phyloP scores from a whole-genome alignment of 2,329 filamentous ascomycete genomes.

The Pseudogymnoascus sp. region DNA sequence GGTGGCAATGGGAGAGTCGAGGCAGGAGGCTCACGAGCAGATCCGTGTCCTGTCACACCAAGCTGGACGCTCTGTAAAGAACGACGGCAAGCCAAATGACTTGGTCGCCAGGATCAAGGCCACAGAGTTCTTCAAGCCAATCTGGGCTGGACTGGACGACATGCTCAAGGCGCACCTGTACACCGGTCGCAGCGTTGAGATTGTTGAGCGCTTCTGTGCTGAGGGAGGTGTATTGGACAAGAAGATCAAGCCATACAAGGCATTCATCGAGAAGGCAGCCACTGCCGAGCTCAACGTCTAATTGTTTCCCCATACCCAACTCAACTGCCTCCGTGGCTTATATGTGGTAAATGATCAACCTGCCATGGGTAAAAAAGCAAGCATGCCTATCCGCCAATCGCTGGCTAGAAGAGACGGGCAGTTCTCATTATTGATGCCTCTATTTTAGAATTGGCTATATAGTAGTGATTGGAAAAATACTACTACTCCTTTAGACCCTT shows the following conservation, averaged over 20 bases:
- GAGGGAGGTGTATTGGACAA: slow-evolving; percentile 40
- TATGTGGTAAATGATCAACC: not conserved
- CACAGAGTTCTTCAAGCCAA: slow-evolving; percentile 66
- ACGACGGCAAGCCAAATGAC: slow-evolving; percentile 69
- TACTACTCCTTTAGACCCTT: not conserved
- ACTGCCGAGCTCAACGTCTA: slow-evolving; percentile 21
- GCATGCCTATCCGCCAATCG: not conserved
- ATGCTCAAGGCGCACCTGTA: slow-evolving; percentile 59
- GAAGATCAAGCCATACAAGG: slow-evolving; percentile 40
- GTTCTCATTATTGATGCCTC: not conserved
- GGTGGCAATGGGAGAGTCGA: slow-evolving; percentile 58
- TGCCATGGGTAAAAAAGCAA: not conserved
- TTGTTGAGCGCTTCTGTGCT: slow-evolving; percentile 43
- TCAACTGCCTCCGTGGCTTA: not conserved
- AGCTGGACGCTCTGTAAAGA: slow-evolving; percentile 64
- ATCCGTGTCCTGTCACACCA: slow-evolving; percentile 77
- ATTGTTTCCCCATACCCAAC: not conserved
- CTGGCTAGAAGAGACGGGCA: not conserved
- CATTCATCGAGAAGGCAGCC: slow-evolving; percentile 22
- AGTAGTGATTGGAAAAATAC: not conserved
- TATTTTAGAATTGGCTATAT: not conserved
- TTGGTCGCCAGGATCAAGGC: slow-evolving; percentile 69
- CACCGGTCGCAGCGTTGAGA: slow-evolving; percentile 46
- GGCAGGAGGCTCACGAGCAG: slow-evolving; percentile 81
- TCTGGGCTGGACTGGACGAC: slow-evolving; percentile 59